Evolutionary conservation across 345 rosid species (phyloP).

Genomic region (Eutrema yunnanense): DNA sequence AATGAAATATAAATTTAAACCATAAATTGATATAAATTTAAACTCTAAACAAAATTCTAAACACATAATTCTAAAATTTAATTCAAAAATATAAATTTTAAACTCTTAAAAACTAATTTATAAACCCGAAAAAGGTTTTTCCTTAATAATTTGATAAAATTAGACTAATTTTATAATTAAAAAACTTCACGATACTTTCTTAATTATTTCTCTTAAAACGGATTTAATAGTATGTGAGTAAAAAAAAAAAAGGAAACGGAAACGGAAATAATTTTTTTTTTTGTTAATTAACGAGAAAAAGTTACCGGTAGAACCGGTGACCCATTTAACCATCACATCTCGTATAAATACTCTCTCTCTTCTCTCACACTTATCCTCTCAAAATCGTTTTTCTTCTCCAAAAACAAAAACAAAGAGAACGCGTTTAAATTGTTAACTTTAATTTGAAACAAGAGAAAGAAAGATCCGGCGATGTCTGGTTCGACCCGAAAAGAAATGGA

Average conservation of each 20-base stretch:
- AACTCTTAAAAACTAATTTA: too few species aligned
- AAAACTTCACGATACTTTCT: too few species aligned
- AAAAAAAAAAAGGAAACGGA: too few species aligned
- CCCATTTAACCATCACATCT: slow-evolving; percentile 6
- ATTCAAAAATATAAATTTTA: too few species aligned
- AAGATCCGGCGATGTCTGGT: slow-evolving; percentile 7
- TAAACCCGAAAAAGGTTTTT: too few species aligned
- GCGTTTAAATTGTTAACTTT: not conserved
- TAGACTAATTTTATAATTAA: too few species aligned
- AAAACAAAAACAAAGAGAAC: not conserved
- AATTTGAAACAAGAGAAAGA: not conserved
- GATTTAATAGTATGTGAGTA: too few species aligned
- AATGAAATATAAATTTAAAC: not conserved
- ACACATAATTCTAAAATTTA: not conserved
- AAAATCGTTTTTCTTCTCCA: not conserved
- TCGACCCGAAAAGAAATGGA: slow-evolving; percentile 40
- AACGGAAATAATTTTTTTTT: not conserved
- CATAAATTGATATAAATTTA: too few species aligned
- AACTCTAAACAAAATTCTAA: too few species aligned
- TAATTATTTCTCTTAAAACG: too few species aligned
- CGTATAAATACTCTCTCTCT: slow-evolving; percentile 19
- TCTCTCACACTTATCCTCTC: slow-evolving; percentile 23
- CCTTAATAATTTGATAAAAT: too few species aligned
- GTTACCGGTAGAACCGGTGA: slow-evolving; percentile 29
- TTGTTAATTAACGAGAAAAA: slow-evolving; percentile 19